Conservation (phyloP, 257 asterid species). For the Solanum paucissectum region DNA sequence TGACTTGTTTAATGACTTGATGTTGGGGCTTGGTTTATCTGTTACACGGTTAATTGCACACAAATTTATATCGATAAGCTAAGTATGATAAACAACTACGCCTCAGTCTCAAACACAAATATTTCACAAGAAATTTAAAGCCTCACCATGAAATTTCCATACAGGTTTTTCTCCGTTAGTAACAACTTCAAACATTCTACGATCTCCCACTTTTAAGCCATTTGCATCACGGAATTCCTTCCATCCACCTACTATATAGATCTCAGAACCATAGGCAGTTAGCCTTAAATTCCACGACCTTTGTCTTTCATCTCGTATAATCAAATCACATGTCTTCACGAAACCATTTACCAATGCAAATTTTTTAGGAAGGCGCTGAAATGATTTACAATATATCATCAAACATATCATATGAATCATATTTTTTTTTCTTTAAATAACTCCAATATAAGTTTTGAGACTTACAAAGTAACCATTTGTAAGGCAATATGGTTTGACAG, state of each 20-base stretch:
- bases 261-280: neutral
- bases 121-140: neutral
- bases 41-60: neutral
- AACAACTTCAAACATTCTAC: neutral
- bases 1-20: neutral
- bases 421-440: neutral
- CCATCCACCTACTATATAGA: neutral
- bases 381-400: neutral
- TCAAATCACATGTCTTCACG: neutral
- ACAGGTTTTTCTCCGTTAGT: neutral
- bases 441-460: neutral
- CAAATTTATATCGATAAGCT: neutral
- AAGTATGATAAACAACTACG: neutral
- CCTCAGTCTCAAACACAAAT: neutral
- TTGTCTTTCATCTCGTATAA: neutral
- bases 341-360: neutral
- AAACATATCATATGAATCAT: neutral
- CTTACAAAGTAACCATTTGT: neutral
- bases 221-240: neutral
- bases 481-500: neutral
- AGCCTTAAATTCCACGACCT: constrained; percentile 1
- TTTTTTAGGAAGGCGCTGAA: neutral
- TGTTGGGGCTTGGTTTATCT: neutral
- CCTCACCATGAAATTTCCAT: neutral
- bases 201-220: neutral